phyloP scores from a whole-genome alignment of 2,329 filamentous ascomycete genomes.

The Fusarium denticulatum region DNA sequence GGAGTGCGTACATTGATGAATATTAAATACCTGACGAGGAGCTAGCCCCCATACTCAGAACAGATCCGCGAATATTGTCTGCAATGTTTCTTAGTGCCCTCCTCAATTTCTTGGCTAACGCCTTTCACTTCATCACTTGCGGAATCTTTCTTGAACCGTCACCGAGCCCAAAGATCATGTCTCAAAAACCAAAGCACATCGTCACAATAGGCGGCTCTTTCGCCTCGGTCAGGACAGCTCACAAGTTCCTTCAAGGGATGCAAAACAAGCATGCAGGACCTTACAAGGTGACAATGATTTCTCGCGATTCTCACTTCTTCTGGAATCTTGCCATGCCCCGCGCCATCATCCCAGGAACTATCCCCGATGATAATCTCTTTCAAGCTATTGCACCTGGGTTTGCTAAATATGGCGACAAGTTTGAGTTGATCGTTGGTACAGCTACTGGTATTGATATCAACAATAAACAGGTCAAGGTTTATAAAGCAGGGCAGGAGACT shows the following conservation, averaged over 20 bases:
- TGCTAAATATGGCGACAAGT: background rate
- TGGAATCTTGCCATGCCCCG: background rate
- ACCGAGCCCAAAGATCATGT: background rate
- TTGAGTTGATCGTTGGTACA: background rate
- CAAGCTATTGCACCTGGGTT: background rate
- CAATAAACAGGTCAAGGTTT: background rate
- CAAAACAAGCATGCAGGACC: background rate
- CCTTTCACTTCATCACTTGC: background rate
- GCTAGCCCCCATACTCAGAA: rapidly evolving
- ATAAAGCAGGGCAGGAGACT: background rate
- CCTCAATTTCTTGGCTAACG: background rate
- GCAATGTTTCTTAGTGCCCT: background rate
- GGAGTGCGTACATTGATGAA: background rate
- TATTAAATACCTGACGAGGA: background rate
- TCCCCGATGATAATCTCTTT: background rate
- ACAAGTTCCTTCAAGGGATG: background rate
- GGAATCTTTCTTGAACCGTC: background rate
- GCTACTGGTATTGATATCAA: background rate
- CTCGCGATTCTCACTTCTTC: background rate
- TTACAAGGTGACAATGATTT: background rate
- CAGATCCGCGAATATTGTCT: rapidly evolving
- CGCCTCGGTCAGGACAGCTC: background rate
- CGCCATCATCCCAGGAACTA: background rate
- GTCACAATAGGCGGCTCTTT: background rate
- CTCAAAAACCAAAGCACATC: background rate